Percentiles rank a stretch among this genome's conserved stretches.
These are phyloP conservation scores for Chytriomyces hyalinus DNA, from an alignment of 192 early-diverging fungal species.

Conservation along the genomic window DNA sequence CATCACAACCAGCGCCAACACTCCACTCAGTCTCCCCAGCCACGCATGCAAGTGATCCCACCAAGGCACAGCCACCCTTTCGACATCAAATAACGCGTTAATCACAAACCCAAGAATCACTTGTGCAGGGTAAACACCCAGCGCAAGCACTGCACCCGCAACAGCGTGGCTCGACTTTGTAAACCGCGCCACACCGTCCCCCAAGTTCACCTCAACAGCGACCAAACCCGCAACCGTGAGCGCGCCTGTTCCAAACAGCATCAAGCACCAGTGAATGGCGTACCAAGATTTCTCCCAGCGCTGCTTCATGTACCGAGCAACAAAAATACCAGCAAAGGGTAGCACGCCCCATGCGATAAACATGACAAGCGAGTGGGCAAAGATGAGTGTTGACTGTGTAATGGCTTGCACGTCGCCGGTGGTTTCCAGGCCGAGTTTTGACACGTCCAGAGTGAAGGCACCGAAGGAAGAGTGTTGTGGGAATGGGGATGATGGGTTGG, in stretches of 20 bases:
- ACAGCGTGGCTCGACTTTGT: slow-evolving; percentile 11
- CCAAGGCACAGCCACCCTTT: slow-evolving; percentile 39
- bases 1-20: slow-evolving; percentile 2
- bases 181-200: slow-evolving; percentile 5
- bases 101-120: slow-evolving; percentile 42
- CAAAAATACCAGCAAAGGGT: slow-evolving; percentile 30
- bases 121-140: slow-evolving; percentile 31
- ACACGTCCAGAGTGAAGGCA: slow-evolving; percentile 26
- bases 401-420: neutral
- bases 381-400: neutral
- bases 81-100: slow-evolving; percentile 33
- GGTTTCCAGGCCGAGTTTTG: neutral
- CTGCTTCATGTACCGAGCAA: slow-evolving; percentile 50
- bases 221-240: slow-evolving; percentile 12
- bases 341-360: slow-evolving; percentile 41
- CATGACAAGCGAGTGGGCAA: slow-evolving; percentile 39
- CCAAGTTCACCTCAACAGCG: neutral
- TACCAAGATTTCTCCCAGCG: slow-evolving; percentile 44
- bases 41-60: slow-evolving; percentile 47
- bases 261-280: slow-evolving; percentile 37
- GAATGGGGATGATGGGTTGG: slow-evolving; percentile 10
- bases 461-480: slow-evolving; percentile 30
- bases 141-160: slow-evolving; percentile 20
- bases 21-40: neutral
- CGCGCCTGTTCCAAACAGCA: slow-evolving; percentile 27